These are phyloP conservation scores for Ambrosiella xylebori DNA, from an alignment of 2,329 filamentous ascomycete species.

Conservation along the genomic window DNA sequence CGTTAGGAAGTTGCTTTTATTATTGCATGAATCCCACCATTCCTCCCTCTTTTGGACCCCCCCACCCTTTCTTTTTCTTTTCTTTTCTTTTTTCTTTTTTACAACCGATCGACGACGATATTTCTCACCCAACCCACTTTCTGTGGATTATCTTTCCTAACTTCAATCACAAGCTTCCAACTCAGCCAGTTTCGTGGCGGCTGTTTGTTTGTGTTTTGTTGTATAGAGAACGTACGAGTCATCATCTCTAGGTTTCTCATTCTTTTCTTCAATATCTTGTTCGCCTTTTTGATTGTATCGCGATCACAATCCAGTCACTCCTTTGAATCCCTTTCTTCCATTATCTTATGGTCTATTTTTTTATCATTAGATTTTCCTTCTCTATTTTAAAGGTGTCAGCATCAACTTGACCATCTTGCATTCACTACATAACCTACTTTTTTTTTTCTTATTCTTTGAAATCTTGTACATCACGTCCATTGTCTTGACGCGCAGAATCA, in stretches of 20 bases:
- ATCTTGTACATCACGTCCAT: too few species aligned
- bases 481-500: too few species aligned
- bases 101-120: constrained; percentile 10
- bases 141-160: constrained; percentile 15
- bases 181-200: constrained; percentile 7
- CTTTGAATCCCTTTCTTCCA: background rate
- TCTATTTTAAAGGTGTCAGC: background rate
- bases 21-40: background rate
- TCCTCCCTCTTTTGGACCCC: constrained; percentile 2
- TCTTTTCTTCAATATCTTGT: constrained; percentile 6
- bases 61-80: constrained; percentile 4
- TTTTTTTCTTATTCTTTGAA: too few species aligned
- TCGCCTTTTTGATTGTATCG: constrained; percentile 7
- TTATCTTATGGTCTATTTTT: background rate
- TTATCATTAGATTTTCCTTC: background rate
- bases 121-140: background rate
- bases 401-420: too few species aligned
- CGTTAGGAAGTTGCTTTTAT: background rate
- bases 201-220: background rate
- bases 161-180: constrained; percentile 14
- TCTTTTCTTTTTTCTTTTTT: constrained; percentile 3
- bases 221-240: background rate
- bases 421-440: too few species aligned
- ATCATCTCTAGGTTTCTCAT: background rate
- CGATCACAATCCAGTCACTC: constrained; percentile 3